Evolutionary conservation across 106 monocot species (phyloP).

Genomic region (Phalaenopsis equestris): DNA sequence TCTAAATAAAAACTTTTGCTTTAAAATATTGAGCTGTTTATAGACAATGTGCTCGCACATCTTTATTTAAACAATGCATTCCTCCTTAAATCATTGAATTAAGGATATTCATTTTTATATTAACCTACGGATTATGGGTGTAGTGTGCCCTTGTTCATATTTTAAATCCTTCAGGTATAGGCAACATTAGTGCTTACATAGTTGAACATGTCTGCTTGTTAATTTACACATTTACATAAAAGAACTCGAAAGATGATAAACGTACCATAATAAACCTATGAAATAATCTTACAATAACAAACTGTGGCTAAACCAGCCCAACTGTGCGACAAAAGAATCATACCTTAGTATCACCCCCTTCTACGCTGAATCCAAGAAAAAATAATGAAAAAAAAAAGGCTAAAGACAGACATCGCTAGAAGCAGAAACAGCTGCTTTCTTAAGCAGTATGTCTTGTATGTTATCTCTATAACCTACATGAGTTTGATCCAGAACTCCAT

Average conservation of each 20-base stretch:
- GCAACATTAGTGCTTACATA: too few species aligned
- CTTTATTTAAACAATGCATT: too few species aligned
- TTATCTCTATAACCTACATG: constrained; percentile 16
- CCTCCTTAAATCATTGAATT: too few species aligned
- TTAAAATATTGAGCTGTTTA: too few species aligned
- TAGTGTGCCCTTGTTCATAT: too few species aligned
- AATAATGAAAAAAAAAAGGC: neutral
- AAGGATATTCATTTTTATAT: too few species aligned
- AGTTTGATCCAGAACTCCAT: constrained; percentile 13
- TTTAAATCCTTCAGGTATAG: too few species aligned
- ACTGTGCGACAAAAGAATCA: neutral
- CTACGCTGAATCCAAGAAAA: neutral
- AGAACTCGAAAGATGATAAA: too few species aligned
- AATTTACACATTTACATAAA: too few species aligned
- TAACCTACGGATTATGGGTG: too few species aligned
- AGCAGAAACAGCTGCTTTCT: neutral
- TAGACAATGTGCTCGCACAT: too few species aligned
- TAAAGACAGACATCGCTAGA: neutral
- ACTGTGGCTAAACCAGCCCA: neutral
- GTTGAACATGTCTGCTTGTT: neutral
- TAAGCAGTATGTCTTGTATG: neutral
- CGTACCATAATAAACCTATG: neutral
- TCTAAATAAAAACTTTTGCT: too few species aligned
- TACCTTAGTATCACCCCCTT: neutral
- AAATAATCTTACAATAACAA: neutral